Evolutionary conservation across 768 basidiomycete species (phyloP).

Genomic region (Scleroderma citrinum): DNA sequence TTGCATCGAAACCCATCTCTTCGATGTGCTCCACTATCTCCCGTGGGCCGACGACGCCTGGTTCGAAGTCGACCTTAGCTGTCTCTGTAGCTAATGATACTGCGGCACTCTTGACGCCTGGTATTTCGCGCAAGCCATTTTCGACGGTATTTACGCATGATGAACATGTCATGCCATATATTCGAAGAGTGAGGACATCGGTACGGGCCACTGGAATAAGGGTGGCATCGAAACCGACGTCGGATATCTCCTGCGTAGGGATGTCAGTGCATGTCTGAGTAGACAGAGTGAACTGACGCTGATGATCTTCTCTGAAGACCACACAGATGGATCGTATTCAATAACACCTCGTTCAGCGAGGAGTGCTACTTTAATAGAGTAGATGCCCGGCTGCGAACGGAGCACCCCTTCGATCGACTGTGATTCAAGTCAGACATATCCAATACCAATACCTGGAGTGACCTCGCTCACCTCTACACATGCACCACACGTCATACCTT

Average conservation of each 20-base stretch:
- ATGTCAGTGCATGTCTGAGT: not conserved
- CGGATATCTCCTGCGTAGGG: conserved; percentile 71
- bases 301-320: conserved; percentile 77
- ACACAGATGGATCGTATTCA: conserved; percentile 80
- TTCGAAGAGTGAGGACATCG: conserved; percentile 66
- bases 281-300: conserved; percentile 35
- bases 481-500: conserved; percentile 88
- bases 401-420: conserved; percentile 86
- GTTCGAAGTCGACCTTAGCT: conserved; percentile 72
- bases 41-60: conserved; percentile 64
- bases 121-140: conserved; percentile 55
- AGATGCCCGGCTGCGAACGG: conserved; percentile 79
- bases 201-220: conserved; percentile 59
- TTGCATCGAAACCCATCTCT: conserved; percentile 87
- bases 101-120: conserved; percentile 67
- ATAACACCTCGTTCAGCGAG: conserved; percentile 89
- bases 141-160: conserved; percentile 78
- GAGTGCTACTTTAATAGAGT: conserved; percentile 91
- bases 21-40: conserved; percentile 85
- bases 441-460: not conserved
- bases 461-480: conserved; percentile 69
- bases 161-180: conserved; percentile 91
- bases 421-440: not conserved
- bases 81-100: conserved; percentile 75
- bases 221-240: conserved; percentile 88